Conservation (phyloP, 352 stramenopile genomes). For the Phytophthora sojae region DNA sequence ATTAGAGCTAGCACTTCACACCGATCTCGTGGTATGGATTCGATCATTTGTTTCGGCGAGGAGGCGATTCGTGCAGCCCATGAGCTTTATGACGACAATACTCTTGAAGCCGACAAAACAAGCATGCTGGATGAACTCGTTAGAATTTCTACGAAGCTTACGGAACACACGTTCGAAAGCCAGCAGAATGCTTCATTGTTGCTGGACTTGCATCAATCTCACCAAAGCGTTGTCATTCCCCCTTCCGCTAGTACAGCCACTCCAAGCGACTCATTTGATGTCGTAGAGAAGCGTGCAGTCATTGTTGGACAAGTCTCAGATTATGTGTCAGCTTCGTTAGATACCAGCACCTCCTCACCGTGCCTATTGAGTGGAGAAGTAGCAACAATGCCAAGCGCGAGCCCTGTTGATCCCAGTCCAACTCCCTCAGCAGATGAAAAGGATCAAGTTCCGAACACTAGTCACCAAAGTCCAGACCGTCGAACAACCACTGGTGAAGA, state of each 20-base stretch:
- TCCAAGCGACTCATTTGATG: conserved; percentile 12
- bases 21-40: conserved; percentile 4
- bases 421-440: conserved; percentile 7
- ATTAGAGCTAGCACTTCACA: conserved; percentile 1
- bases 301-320: conserved; percentile 16
- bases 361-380: conserved; percentile 28
- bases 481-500: not conserved
- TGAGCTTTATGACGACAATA: conserved; percentile 13
- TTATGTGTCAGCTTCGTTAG: conserved; percentile 20
- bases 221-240: not conserved
- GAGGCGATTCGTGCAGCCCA: conserved; percentile 27
- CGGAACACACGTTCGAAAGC: conserved; percentile 24
- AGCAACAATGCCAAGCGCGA: conserved; percentile 6
- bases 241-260: conserved; percentile 12
- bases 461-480: not conserved
- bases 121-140: conserved; percentile 37
- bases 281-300: conserved; percentile 13
- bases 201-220: conserved; percentile 30
- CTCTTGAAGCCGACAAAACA: not conserved
- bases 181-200: conserved; percentile 21
- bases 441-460: not conserved
- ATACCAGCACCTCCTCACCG: conserved; percentile 27
- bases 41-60: conserved; percentile 30
- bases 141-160: conserved; percentile 23
- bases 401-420: conserved; percentile 15